phyloP scores from a whole-genome alignment of 192 early-diverging fungal genomes.

The Coemansia sp. region DNA sequence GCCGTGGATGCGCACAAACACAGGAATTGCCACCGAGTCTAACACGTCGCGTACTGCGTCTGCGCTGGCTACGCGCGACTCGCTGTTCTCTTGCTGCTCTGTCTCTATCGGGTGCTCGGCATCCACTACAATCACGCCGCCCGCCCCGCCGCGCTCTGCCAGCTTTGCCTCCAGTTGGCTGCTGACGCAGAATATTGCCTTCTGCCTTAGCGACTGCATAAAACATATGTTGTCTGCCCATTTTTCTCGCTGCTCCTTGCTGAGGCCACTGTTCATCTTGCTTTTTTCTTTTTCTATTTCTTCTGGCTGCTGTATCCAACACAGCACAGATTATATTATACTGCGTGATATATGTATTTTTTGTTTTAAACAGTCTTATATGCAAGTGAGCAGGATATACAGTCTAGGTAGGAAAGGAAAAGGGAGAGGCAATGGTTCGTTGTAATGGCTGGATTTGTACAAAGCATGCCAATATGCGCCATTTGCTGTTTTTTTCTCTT shows the following conservation, averaged over 20 bases:
- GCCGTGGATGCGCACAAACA: slow-evolving; percentile 94
- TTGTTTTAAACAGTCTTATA: not conserved
- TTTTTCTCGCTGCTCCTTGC: not conserved
- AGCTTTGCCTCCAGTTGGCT: not conserved
- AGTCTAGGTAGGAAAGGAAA: too few species aligned
- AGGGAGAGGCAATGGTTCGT: too few species aligned
- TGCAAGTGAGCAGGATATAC: too few species aligned
- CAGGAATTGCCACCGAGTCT: slow-evolving; percentile 89
- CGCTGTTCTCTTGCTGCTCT: not conserved
- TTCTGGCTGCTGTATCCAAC: not conserved
- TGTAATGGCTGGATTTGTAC: too few species aligned
- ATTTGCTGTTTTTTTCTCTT: too few species aligned
- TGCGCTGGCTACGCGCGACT: not conserved
- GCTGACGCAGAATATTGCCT: slow-evolving; percentile 3
- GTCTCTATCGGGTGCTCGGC: not conserved
- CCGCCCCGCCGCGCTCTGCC: not conserved
- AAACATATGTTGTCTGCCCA: slow-evolving; percentile 8
- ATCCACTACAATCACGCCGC: not conserved
- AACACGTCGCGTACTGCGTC: slow-evolving; percentile 66
- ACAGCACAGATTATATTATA: too few species aligned
- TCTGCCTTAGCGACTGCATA: not conserved
- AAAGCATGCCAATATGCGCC: too few species aligned
- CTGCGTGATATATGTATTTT: not conserved
- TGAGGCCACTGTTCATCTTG: not conserved
- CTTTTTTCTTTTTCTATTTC: not conserved